These are phyloP conservation scores for Ceratorhiza oryzae-sativae DNA, from an alignment of 1,284 basidiomycete species.

Conservation along the genomic window DNA sequence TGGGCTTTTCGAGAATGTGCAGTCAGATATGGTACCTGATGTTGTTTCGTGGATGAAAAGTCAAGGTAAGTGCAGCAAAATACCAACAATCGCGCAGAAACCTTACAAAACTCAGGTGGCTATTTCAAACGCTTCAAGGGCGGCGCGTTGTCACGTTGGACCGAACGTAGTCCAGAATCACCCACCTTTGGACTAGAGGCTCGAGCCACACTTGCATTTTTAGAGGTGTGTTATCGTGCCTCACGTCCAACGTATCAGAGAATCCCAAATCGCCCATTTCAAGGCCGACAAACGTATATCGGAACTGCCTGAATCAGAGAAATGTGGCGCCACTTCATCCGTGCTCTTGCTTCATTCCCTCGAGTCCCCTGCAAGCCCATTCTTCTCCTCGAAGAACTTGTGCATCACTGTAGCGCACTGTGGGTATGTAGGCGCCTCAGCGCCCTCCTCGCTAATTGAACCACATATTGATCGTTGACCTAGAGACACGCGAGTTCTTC, in stretches of 20 bases:
- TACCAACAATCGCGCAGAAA: too few relatives aligned
- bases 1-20: conserved; percentile 75
- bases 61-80: conserved; percentile 60
- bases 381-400: conserved; percentile 74
- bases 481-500: conserved; percentile 88
- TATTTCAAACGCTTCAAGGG: conserved; percentile 90
- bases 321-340: conserved; percentile 86
- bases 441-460: not conserved
- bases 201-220: conserved; percentile 83
- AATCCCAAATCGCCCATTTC: conserved; percentile 2
- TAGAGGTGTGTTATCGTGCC: conserved; percentile 64
- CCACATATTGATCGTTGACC: conserved; percentile 25
- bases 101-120: conserved; percentile 55
- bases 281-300: conserved; percentile 68
- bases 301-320: conserved; percentile 60
- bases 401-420: conserved; percentile 90
- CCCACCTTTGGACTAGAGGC: conserved; percentile 78
- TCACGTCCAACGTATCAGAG: not conserved
- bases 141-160: conserved; percentile 76
- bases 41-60: conserved; percentile 79
- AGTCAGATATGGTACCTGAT: conserved; percentile 72
- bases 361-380: conserved; percentile 73
- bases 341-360: conserved; percentile 88
- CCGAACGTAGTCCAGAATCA: conserved; percentile 52
- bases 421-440: conserved; percentile 63